Evolutionary conservation across 2,329 filamentous ascomycete genomes (phyloP), one percentile per base, ranked within the genome.

Genomic region (Aphanoascus verrucosus): DNA sequence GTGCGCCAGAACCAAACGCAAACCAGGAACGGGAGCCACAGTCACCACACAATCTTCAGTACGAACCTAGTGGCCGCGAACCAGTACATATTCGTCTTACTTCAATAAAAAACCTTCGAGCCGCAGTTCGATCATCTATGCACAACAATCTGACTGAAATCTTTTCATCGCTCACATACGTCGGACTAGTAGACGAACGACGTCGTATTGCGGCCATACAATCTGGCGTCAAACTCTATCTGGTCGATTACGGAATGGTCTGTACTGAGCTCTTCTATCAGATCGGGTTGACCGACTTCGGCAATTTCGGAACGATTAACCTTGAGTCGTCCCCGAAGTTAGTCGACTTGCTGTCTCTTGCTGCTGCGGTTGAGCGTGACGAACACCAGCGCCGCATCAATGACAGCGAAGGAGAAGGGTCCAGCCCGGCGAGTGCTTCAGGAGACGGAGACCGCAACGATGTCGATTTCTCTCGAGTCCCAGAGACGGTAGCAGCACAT

Each of bases 201-300:
- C 84, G 88, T 48, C 86, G 93, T 9, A 80, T 98, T 11, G 90
- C 84, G n/a, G 89, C 93, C 14, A 86, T 98, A 37, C 93, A 98
- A 70, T 84, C 87, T 35, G 93, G 91, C 12, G 85, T 97, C 7
- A 94, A 90, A 65, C 78, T 98, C 6, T 96, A 86, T 67, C 79
- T 98, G 19, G 77, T 98, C 50, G 93, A 98, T 69, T 98, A 98
- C 64, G 93, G 89, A 9, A 83, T 91, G 65, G 74, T 86, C 1
- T 86, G 82, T 66, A 86, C 83, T 57, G 91, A 97, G 62, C 94
- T 91, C 67, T 94, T 97, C 67, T 98, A 98, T 71, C 93, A 98
- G 70, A 73, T 97, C 17, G 91, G 89, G 0, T 78, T 98, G 35
- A 94, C 89, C 0, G 89, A 98, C 64, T 98, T 98, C 69, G 88